phyloP scores from a whole-genome alignment of 75 land plant genomes.

The Isoetes taiwanensis region DNA sequence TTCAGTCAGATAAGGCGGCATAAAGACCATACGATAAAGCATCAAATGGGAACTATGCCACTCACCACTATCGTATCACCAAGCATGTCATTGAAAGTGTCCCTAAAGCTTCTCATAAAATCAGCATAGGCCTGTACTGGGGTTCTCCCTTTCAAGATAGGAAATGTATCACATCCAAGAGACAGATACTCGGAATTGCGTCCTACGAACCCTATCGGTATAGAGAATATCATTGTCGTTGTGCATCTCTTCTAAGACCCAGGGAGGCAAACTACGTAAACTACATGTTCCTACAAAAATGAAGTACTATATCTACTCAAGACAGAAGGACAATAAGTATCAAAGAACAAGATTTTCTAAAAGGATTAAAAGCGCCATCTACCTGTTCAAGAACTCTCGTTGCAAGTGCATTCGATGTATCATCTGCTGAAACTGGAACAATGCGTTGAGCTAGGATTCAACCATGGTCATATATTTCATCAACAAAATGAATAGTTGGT shows the following conservation, averaged over 20 bases:
- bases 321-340: too few relatives aligned
- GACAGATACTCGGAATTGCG: constrained; percentile 79
- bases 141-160: constrained; percentile 73
- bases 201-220: constrained; percentile 60
- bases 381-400: constrained; percentile 78
- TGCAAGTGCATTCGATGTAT: constrained; percentile 60
- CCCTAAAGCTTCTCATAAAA: constrained; percentile 77
- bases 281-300: too few relatives aligned
- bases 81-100: constrained; percentile 12
- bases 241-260: constrained; percentile 67
- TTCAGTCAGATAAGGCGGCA: neutral
- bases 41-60: too few relatives aligned
- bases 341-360: too few relatives aligned
- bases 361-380: neutral
- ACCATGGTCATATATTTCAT: constrained; percentile 87
- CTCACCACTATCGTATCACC: constrained; percentile 21
- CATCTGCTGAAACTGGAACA: constrained; percentile 68
- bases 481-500: constrained; percentile 88
- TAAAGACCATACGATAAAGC: too few relatives aligned
- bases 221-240: constrained; percentile 65
- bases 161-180: constrained; percentile 64
- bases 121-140: constrained; percentile 84
- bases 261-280: constrained; percentile 69
- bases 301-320: too few relatives aligned
- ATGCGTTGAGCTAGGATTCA: constrained; percentile 70